A percentile compares a stretch with the other conserved stretches of the same genome.
Evolutionary conservation across 2,329 filamentous ascomycete species (phyloP).

Genomic region (Emmonsiellopsis sp.): DNA sequence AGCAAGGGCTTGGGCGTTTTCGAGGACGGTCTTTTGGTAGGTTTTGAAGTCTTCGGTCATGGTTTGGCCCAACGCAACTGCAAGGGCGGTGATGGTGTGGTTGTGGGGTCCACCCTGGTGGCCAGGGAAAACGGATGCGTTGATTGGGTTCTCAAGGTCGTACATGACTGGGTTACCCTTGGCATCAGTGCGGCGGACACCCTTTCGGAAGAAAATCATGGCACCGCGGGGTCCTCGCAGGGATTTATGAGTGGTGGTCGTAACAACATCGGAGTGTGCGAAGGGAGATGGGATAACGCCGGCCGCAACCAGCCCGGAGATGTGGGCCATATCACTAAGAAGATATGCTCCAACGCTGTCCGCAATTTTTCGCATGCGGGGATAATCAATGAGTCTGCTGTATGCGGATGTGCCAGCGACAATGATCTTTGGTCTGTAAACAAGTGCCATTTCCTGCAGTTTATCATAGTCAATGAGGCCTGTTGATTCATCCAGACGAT

Average conservation of each 20-base stretch:
- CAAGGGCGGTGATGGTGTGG: conserved; percentile 96
- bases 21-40: conserved; percentile 86
- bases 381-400: conserved; percentile 95
- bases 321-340: conserved; percentile 96
- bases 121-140: conserved; percentile 97
- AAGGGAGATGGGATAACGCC: conserved; percentile 92
- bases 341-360: conserved; percentile 91
- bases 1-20: conserved; percentile 89
- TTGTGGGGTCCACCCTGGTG: conserved; percentile 99
- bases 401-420: conserved; percentile 96
- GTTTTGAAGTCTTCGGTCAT: conserved; percentile 81
- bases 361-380: conserved; percentile 89
- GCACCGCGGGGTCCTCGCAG: conserved; percentile 93
- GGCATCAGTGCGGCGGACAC: conserved; percentile 85
- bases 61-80: conserved; percentile 92
- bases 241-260: conserved; percentile 98
- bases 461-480: conserved; percentile 96
- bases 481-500: conserved; percentile 67
- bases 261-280: conserved; percentile 87
- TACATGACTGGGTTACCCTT: conserved; percentile 83
- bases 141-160: conserved; percentile 92
- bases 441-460: conserved; percentile 77
- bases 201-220: conserved; percentile 99
- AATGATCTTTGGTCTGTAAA: conserved; percentile 94
- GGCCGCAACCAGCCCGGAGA: conserved; percentile 88